phyloP scores from a whole-genome alignment of 2,329 filamentous ascomycete species.

The Nigrospora oryzae region DNA sequence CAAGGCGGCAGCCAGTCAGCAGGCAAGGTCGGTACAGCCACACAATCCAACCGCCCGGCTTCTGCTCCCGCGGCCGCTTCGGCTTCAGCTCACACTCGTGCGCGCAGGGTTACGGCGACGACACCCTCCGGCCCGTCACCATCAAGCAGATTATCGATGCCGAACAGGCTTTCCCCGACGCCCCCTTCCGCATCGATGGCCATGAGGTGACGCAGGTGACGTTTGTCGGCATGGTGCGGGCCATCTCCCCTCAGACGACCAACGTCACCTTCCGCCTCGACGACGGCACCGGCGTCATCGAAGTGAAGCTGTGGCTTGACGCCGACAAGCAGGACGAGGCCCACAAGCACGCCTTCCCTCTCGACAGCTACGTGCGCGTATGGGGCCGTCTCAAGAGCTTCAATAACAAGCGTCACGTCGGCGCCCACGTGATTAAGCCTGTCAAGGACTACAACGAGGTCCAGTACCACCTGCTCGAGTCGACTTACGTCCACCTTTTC shows the following conservation, averaged over 20 bases:
- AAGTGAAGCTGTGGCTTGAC: conserved; percentile 84
- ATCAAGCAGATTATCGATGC: conserved; percentile 91
- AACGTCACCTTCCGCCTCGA: conserved; percentile 91
- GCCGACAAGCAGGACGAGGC: conserved; percentile 43
- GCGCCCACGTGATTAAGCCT: conserved; percentile 71
- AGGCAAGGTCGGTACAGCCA: conserved; percentile 14
- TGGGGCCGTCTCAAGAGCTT: conserved; percentile 80
- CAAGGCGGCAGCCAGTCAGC: conserved; percentile 47
- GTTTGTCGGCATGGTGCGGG: conserved; percentile 84
- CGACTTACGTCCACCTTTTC: conserved; percentile 79
- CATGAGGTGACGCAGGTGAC: conserved; percentile 66
- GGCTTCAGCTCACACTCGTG: background rate
- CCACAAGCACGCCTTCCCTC: conserved; percentile 48
- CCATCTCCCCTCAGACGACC: conserved; percentile 76
- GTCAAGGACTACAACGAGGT: conserved; percentile 86
- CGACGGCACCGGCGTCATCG: conserved; percentile 86
- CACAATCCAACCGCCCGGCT: background rate
- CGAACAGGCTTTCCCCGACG: conserved; percentile 61
- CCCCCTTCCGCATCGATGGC: conserved; percentile 78
- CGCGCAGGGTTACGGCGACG: conserved; percentile 57
- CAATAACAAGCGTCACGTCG: conserved; percentile 74
- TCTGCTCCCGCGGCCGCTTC: background rate
- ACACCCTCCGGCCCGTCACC: conserved; percentile 86
- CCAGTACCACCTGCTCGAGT: conserved; percentile 84
- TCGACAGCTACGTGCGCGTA: conserved; percentile 76